A percentile compares a stretch with the other conserved stretches of the same genome.
These are phyloP conservation scores for Eimeria praecox DNA, from an alignment of 169 alveolate species.

Conservation along the genomic window DNA sequence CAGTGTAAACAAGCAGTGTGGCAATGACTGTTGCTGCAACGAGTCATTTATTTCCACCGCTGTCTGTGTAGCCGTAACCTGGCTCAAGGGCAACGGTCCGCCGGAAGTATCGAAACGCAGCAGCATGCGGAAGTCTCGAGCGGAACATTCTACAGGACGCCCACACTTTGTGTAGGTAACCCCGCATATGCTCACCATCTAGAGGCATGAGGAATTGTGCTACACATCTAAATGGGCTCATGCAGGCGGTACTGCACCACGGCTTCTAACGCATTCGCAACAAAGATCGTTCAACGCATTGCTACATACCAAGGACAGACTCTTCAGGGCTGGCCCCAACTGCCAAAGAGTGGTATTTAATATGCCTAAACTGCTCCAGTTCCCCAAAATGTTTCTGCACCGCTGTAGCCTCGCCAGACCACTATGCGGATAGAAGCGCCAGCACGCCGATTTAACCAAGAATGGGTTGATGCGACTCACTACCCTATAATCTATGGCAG, in stretches of 20 bases:
- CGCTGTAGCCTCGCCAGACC: not conserved
- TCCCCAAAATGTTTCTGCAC: too few relatives aligned
- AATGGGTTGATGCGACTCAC: not conserved
- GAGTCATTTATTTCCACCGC: not conserved
- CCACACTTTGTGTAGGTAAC: not conserved
- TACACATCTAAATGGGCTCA: not conserved
- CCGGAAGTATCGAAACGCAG: not conserved
- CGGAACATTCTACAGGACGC: not conserved
- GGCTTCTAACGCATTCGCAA: not conserved
- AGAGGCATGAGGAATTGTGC: not conserved
- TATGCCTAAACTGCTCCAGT: too few relatives aligned
- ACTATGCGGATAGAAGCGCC: too few relatives aligned
- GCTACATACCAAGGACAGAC: too few relatives aligned
- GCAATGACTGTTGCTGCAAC: not conserved
- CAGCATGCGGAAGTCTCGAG: not conserved
- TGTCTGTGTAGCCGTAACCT: not conserved
- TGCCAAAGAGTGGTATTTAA: too few relatives aligned
- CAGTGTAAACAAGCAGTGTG: too few relatives aligned
- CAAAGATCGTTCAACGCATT: too few relatives aligned
- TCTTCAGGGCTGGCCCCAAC: too few relatives aligned
- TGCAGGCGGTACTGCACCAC: not conserved
- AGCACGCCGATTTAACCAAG: not conserved
- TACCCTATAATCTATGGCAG: not conserved
- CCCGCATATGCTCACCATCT: not conserved
- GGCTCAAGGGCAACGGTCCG: not conserved